Evolutionary conservation across 108 stramenopile genomes (phyloP), one percentile per base, ranked within the genome.

Genomic region (Nitzschia sp.): DNA sequence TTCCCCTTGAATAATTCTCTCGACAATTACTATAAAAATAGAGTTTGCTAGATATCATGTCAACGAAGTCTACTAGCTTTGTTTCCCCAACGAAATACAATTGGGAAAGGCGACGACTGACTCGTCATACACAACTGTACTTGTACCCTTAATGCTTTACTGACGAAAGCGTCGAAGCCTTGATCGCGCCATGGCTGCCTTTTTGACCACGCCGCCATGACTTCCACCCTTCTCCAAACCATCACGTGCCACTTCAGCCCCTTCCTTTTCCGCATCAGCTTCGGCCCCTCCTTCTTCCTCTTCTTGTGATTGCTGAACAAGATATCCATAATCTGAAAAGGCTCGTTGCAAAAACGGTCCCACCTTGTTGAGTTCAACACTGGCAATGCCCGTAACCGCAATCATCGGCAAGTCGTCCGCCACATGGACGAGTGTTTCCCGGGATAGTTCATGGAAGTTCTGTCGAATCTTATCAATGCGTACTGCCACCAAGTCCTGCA

Each of bases 301-400:
- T 15, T 30, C 64, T 2, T 21, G 6, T 30, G 67, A 3, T 21
- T 36, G 28, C 8, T 48, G 44, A 21, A 58, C 58, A 22, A 74
- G 35, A 35, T 66, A 74, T 31, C 73, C 73, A 55, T 76, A 63
- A 69, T 76, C 75, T 1, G 62, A 56, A 63, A 76, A 69, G 53
- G 75, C 75, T n/a, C 63, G 67, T 55, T 76, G 67, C 62, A 91
- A 71, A 72, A 94, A 88, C 0, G 88, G 79, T 32, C 77, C 75
- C 44, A 94, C 63, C 30, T 72, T 66, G 41, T 82, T 82, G 81
- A 94, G 69, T 71, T 94, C 93, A 45, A 81, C 45, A 46, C 77
- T 78, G n/a, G 78, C 85, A 80, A 94, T 91, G 27, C 87, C 86
- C 9, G 86, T 82, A 0, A 94, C 88, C 53, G 82, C 77, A 65